A percentile compares a stretch with the other conserved stretches of the same genome.
Conservation (phyloP, 352 stramenopile species). For the Globisporangium nagaii region DNA sequence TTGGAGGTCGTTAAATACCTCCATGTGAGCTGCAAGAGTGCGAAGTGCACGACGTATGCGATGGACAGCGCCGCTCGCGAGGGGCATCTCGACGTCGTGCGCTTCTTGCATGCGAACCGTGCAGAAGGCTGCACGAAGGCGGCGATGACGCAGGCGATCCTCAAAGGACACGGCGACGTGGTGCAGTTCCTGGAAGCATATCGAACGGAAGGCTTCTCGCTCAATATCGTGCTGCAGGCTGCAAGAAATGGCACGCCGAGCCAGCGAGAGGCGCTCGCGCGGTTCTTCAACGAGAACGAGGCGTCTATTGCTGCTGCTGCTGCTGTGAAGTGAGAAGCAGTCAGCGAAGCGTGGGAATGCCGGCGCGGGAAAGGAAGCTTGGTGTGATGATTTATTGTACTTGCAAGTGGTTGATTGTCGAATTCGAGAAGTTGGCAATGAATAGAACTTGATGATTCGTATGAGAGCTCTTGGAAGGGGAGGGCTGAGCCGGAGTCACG, state of each 20-base stretch:
- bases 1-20: conserved; percentile 8
- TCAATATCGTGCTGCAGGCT: conserved; percentile 1
- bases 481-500: too few relatives aligned
- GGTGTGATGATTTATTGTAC: too few relatives aligned
- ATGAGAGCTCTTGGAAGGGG: too few relatives aligned
- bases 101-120: conserved; percentile 8
- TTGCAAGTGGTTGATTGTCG: too few relatives aligned
- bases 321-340: background rate
- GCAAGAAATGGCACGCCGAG: background rate
- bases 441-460: too few relatives aligned
- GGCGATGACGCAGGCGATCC: conserved; percentile 5
- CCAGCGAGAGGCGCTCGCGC: background rate
- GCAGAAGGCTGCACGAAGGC: conserved; percentile 7
- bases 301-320: background rate
- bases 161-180: conserved; percentile 1
- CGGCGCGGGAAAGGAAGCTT: too few relatives aligned
- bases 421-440: too few relatives aligned
- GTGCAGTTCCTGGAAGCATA: conserved; percentile 7
- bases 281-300: background rate
- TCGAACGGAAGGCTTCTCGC: conserved; percentile 5
- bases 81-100: conserved; percentile 7
- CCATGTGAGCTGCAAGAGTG: background rate
- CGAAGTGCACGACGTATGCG: conserved; percentile 2
- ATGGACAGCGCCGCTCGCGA: conserved; percentile 8
- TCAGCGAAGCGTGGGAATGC: too few relatives aligned